phyloP scores from a whole-genome alignment of 1,284 basidiomycete genomes.

The Farysia itapuensis region DNA sequence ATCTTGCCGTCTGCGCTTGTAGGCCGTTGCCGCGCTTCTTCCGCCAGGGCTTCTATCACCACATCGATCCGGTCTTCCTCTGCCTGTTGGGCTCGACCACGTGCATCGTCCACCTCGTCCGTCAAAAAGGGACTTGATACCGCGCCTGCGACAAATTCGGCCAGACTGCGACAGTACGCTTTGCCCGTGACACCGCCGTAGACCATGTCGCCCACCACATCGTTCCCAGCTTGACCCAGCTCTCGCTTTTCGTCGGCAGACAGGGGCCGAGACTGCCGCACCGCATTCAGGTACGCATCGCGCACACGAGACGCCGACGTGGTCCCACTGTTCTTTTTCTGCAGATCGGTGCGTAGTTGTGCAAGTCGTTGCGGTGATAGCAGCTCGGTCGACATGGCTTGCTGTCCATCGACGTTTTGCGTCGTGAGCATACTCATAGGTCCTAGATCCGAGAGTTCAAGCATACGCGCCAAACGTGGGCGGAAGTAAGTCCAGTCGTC shows the following conservation, averaged over 20 bases:
- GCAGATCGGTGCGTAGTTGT: neutral
- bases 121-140: slow-evolving; percentile 18
- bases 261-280: neutral
- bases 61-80: neutral
- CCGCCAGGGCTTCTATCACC: neutral
- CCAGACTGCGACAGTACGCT: slow-evolving; percentile 42
- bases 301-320: neutral
- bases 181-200: slow-evolving; percentile 33
- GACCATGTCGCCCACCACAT: slow-evolving; percentile 31
- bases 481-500: slow-evolving; percentile 52
- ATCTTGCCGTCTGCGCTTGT: neutral
- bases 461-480: slow-evolving; percentile 33
- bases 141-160: slow-evolving; percentile 44
- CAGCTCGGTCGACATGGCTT: slow-evolving; percentile 1
- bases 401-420: too few species aligned
- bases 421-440: slow-evolving; percentile 11
- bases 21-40: too few species aligned
- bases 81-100: neutral
- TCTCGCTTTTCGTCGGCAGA: neutral
- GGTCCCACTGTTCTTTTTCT: slow-evolving; percentile 1
- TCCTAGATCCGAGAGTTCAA: slow-evolving; percentile 38
- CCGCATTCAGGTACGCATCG: neutral
- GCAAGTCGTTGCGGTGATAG: neutral
- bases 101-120: slow-evolving; percentile 15
- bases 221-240: slow-evolving; percentile 7